Conservation (phyloP, 2,329 filamentous ascomycete species). For the Nothophoma quercina region DNA sequence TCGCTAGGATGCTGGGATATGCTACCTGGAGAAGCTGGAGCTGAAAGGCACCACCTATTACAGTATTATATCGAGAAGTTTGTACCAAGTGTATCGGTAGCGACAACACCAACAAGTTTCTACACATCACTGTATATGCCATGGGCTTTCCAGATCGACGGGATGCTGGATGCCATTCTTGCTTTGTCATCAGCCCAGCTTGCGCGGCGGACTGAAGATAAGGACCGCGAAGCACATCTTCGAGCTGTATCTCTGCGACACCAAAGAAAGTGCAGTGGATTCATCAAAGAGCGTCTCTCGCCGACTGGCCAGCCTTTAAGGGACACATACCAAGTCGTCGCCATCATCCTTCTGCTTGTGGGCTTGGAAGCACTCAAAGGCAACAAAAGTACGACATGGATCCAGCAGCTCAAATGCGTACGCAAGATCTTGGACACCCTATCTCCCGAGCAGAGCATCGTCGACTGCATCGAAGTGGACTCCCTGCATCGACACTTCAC, state of each 20-base stretch:
- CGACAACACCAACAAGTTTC: constrained; percentile 45
- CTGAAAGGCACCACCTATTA: constrained; percentile 40
- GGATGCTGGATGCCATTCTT: constrained; percentile 47
- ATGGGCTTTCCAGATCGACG: constrained; percentile 46
- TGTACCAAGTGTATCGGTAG: constrained; percentile 48
- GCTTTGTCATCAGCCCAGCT: constrained; percentile 47
- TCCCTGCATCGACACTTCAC: constrained; percentile 48
- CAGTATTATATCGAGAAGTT: constrained; percentile 48
- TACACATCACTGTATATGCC: constrained; percentile 48
- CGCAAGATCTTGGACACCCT: constrained; percentile 40
- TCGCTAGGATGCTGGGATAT: constrained; percentile 43
- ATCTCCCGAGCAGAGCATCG: constrained; percentile 31
- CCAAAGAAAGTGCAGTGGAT: constrained; percentile 43
- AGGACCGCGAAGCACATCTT: constrained; percentile 40
- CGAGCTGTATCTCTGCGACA: constrained; percentile 40
- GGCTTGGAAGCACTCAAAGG: constrained; percentile 48
- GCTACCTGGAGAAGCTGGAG: constrained; percentile 32
- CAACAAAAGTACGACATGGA: constrained; percentile 44
- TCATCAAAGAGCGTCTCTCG: constrained; percentile 41
- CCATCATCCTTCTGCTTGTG: constrained; percentile 44
- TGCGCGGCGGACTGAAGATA: constrained; percentile 36
- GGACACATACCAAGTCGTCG: constrained; percentile 45
- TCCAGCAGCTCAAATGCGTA: constrained; percentile 45
- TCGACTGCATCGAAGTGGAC: constrained; percentile 42
- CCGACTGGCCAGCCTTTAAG: constrained; percentile 32